A percentile compares a stretch with the other conserved stretches of the same genome.
phyloP scores from a whole-genome alignment of 2,329 filamentous ascomycete genomes.

The Aspergillus melleus region DNA sequence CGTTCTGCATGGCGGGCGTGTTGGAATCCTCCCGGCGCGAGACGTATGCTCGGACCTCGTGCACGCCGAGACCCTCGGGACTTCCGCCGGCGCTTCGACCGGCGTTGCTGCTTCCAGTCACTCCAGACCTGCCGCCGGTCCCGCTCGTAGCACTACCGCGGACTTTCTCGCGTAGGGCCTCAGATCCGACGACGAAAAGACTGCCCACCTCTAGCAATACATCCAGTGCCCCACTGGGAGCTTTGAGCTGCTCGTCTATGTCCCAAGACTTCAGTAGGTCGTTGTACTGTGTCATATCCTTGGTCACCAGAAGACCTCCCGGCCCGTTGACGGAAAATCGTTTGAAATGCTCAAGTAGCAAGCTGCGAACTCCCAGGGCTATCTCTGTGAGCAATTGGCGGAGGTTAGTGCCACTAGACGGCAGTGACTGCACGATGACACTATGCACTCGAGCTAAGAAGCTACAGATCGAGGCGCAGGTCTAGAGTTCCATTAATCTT shows the following conservation, averaged over 20 bases:
- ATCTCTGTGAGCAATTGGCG: conserved; percentile 81
- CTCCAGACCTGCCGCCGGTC: conserved; percentile 30
- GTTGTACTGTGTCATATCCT: conserved; percentile 93
- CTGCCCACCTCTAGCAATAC: conserved; percentile 91
- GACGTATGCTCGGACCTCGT: conserved; percentile 75
- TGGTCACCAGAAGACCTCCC: conserved; percentile 90
- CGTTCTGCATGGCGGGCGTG: conserved; percentile 78
- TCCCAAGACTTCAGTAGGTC: conserved; percentile 83
- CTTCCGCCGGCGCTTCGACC: conserved; percentile 19
- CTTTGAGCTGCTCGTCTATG: conserved; percentile 61
- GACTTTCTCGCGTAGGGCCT: conserved; percentile 71
- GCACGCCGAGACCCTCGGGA: conserved; percentile 45
- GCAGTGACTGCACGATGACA: conserved; percentile 65
- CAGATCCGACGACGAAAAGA: conserved; percentile 87
- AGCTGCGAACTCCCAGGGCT: conserved; percentile 71
- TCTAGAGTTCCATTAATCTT: conserved; percentile 38
- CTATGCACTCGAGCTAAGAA: conserved; percentile 72
- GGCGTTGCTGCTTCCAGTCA: conserved; percentile 36
- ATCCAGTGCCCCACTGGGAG: conserved; percentile 65
- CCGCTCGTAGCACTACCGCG: conserved; percentile 56
- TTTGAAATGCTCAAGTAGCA: conserved; percentile 91
- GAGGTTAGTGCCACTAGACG: conserved; percentile 68
- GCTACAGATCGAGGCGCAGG: conserved; percentile 75
- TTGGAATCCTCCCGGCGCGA: conserved; percentile 80
- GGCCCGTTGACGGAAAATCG: conserved; percentile 91